A percentile compares a stretch with the other conserved stretches of the same genome.
Evolutionary conservation across 1,139 yeast species (phyloP).

Genomic region (Pneumocystis carinii): DNA sequence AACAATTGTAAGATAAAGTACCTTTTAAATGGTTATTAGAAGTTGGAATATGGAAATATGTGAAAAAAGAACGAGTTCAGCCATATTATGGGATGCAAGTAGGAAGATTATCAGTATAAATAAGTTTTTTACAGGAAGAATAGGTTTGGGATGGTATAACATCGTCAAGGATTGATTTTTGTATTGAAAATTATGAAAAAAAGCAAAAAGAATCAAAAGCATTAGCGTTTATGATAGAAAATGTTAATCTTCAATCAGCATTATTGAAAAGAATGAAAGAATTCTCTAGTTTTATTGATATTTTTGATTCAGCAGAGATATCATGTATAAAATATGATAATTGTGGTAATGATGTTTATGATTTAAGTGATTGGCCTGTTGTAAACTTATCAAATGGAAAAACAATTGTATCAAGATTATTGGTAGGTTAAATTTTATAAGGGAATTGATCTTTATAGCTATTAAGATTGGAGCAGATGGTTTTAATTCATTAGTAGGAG

Average conservation of each 20-base stretch:
- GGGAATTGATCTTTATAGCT: neutral
- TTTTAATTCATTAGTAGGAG: conserved; percentile 80
- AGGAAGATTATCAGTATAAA: neutral
- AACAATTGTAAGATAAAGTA: neutral
- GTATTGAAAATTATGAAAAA: neutral
- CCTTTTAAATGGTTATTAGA: conserved; percentile 12
- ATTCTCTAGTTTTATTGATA: conserved; percentile 21
- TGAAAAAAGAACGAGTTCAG: conserved; percentile 55
- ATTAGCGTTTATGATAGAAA: conserved; percentile 81
- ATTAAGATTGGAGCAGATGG: conserved; percentile 79
- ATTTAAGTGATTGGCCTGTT: conserved; percentile 54
- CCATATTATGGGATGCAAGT: conserved; percentile 64
- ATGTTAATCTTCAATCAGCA: conserved; percentile 65
- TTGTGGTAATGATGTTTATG: conserved; percentile 34
- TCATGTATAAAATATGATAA: conserved; percentile 22
- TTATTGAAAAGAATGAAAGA: conserved; percentile 44
- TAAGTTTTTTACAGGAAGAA: neutral
- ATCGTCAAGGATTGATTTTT: conserved; percentile 57
- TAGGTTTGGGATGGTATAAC: conserved; percentile 64
- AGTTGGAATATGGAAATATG: conserved; percentile 64
- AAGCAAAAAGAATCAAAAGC: conserved; percentile 16
- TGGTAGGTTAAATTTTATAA: conserved; percentile 19
- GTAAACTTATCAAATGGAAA: conserved; percentile 57
- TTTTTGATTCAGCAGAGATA: conserved; percentile 19
- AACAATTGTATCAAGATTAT: conserved; percentile 47